Evolutionary conservation across 306 rosid species (phyloP).

Genomic region (Gastrolobium villosum): DNA sequence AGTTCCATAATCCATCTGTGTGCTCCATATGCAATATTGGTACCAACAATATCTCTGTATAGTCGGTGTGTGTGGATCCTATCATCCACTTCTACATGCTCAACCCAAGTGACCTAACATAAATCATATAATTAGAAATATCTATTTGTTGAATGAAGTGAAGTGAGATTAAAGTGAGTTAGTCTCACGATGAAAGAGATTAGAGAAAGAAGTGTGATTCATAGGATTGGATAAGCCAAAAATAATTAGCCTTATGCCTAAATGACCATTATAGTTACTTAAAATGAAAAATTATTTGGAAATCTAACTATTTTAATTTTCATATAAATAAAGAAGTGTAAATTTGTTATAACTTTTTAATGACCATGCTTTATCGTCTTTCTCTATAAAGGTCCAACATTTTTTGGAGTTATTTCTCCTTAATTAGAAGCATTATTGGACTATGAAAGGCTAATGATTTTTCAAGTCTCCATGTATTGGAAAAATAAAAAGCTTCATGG

Average conservation of each 20-base stretch:
- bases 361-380: too few relatives aligned
- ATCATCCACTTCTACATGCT: slow-evolving; percentile 81
- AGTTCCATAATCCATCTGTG: slow-evolving; percentile 73
- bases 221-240: background rate
- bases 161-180: background rate
- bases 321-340: background rate
- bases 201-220: background rate
- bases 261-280: too few relatives aligned
- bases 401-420: too few relatives aligned
- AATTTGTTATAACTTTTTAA: background rate
- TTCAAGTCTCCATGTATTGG: too few relatives aligned
- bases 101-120: slow-evolving; percentile 80
- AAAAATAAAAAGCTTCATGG: too few relatives aligned
- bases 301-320: too few relatives aligned
- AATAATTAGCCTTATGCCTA: too few relatives aligned
- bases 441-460: too few relatives aligned
- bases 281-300: too few relatives aligned
- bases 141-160: background rate
- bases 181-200: too few relatives aligned
- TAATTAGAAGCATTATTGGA: too few relatives aligned
- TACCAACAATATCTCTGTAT: slow-evolving; percentile 58
- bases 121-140: background rate
- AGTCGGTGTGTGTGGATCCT: slow-evolving; percentile 60
- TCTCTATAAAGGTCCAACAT: too few relatives aligned
- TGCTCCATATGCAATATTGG: slow-evolving; percentile 69